Conservation (phyloP, 2,329 filamentous ascomycete species). For the Colletotrichum truncatum region DNA sequence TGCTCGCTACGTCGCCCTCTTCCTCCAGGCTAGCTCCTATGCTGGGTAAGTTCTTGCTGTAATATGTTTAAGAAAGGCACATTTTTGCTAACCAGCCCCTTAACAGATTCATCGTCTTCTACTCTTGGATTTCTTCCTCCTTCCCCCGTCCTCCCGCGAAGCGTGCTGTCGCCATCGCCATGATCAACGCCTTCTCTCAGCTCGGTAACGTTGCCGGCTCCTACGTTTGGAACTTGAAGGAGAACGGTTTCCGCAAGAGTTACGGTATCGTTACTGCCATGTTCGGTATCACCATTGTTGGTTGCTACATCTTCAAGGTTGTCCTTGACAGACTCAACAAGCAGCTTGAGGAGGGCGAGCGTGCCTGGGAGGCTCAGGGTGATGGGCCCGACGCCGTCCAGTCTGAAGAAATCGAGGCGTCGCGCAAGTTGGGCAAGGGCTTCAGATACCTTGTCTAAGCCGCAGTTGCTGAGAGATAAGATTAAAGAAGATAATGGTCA, state of each 20-base stretch:
- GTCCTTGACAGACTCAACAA: constrained; percentile 57
- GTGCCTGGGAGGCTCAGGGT: constrained; percentile 44
- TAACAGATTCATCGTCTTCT: constrained; percentile 60
- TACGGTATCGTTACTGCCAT: constrained; percentile 73
- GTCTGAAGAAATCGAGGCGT: constrained; percentile 53
- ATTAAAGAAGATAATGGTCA: background rate
- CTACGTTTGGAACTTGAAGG: constrained; percentile 69
- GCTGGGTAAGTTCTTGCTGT: constrained; percentile 46
- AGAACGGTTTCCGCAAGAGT: constrained; percentile 69
- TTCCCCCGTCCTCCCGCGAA: constrained; percentile 69
- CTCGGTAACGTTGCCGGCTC: constrained; percentile 68
- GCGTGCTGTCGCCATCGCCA: constrained; percentile 67
- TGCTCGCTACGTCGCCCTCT: constrained; percentile 68
- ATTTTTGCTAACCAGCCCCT: background rate
- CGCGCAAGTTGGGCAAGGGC: constrained; percentile 54
- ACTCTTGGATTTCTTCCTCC: constrained; percentile 66
- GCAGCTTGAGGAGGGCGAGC: constrained; percentile 55
- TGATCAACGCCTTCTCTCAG: constrained; percentile 68
- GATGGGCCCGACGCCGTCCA: constrained; percentile 49
- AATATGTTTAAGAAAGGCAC: background rate
- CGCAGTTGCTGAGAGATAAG: background rate
- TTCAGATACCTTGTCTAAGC: constrained; percentile 56
- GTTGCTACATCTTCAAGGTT: constrained; percentile 57
- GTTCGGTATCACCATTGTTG: constrained; percentile 67
- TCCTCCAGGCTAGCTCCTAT: constrained; percentile 66